phyloP scores from a whole-genome alignment of 176 grass and related monocot species.

The Bonia amplexicaulis region DNA sequence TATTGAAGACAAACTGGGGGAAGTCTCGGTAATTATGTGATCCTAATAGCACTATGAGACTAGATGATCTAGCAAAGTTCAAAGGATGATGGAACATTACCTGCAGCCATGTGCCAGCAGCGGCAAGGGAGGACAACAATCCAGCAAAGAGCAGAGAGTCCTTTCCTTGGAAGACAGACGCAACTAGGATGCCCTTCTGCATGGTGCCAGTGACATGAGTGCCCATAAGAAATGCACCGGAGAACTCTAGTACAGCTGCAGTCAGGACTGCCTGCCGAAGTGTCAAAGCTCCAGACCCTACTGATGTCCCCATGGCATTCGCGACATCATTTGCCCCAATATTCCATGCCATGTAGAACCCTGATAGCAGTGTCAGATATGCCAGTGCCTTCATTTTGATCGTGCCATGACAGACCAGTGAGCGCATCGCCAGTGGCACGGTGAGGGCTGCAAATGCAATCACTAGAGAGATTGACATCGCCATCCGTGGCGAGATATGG shows the following conservation, averaged over 20 bases:
- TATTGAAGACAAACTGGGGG: constrained; percentile 7
- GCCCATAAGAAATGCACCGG: constrained; percentile 93
- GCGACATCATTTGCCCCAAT: constrained; percentile 98
- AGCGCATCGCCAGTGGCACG: constrained; percentile 61
- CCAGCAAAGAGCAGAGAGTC: constrained; percentile 87
- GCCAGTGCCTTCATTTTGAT: constrained; percentile 56
- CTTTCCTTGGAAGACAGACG: constrained; percentile 85
- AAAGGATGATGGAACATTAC: constrained; percentile 35
- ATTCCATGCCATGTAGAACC: constrained; percentile 99
- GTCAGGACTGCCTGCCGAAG: constrained; percentile 87
- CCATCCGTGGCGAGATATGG: constrained; percentile 68
- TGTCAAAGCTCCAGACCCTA: constrained; percentile 89
- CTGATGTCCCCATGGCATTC: constrained; percentile 98
- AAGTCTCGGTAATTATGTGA: not conserved
- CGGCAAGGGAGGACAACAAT: constrained; percentile 80
- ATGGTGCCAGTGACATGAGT: constrained; percentile 96
- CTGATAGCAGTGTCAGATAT: constrained; percentile 65
- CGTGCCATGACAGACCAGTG: constrained; percentile 46
- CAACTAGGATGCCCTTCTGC: constrained; percentile 93
- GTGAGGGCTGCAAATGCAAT: constrained; percentile 76
- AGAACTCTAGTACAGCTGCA: constrained; percentile 87
- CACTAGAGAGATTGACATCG: constrained; percentile 49
- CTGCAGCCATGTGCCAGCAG: constrained; percentile 97
- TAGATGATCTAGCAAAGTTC: not conserved
- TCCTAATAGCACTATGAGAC: not conserved